phyloP scores from a whole-genome alignment of 129 eudicot genomes.

The Helianthus tuberosus region DNA sequence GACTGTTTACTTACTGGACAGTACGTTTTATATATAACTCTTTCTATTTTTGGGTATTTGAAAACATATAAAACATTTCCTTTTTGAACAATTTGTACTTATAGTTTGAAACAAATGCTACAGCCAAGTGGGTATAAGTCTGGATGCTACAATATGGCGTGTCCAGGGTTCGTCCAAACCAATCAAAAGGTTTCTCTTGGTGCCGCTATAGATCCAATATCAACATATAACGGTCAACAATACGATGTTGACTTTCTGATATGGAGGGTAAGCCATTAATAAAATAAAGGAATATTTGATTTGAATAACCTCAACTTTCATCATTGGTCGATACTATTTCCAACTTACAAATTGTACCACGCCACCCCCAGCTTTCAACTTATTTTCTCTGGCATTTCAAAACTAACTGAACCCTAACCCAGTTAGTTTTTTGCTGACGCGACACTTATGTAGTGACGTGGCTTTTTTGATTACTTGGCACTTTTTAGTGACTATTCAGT shows the following conservation, averaged over 20 bases:
- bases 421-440: too few species aligned
- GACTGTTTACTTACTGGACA: slow-evolving; percentile 88
- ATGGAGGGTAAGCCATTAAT: slow-evolving; percentile 65
- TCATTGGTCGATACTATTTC: too few species aligned
- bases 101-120: neutral
- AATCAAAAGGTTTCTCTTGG: slow-evolving; percentile 67
- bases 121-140: slow-evolving; percentile 80
- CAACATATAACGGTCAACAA: slow-evolving; percentile 68
- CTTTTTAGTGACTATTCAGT: too few species aligned
- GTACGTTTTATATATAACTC: slow-evolving; percentile 43
- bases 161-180: slow-evolving; percentile 88
- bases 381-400: too few species aligned
- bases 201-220: slow-evolving; percentile 69
- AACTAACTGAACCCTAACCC: too few species aligned
- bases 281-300: too few species aligned
- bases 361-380: too few species aligned
- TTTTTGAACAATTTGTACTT: neutral
- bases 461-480: too few species aligned
- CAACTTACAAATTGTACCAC: too few species aligned
- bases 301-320: too few species aligned
- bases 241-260: slow-evolving; percentile 58
- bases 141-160: slow-evolving; percentile 84
- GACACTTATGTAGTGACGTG: too few species aligned
- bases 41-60: neutral
- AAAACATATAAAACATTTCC: neutral